phyloP scores from a whole-genome alignment of 2,329 filamentous ascomycete genomes.

The Fusarium papillatum region DNA sequence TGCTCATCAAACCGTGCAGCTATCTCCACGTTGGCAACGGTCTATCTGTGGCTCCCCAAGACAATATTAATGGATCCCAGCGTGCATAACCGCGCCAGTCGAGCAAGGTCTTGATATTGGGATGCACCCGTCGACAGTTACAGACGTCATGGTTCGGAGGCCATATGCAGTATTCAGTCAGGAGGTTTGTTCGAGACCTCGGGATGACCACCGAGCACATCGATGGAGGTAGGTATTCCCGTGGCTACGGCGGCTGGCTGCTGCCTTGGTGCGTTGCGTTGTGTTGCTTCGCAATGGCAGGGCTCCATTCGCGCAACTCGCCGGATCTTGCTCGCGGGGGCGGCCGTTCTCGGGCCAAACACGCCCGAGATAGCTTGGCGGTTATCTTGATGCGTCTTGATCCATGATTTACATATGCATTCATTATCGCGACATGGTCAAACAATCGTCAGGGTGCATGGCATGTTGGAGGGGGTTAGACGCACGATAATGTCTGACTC shows the following conservation, averaged over 20 bases:
- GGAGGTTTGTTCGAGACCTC: not conserved
- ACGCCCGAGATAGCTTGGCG: not conserved
- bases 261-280: conserved; percentile 1
- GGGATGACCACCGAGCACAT: not conserved
- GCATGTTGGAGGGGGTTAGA: conserved; percentile 4
- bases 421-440: conserved; percentile 4
- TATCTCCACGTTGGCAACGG: conserved; percentile 30
- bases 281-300: conserved; percentile 13
- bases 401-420: conserved; percentile 13
- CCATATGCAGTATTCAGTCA: not conserved
- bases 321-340: not conserved
- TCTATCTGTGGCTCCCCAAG: conserved; percentile 16
- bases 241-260: not conserved
- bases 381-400: conserved; percentile 5
- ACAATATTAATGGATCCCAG: conserved; percentile 7
- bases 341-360: conserved; percentile 2
- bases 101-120: not conserved
- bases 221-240: not conserved
- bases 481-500: not conserved
- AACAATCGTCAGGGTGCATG: conserved; percentile 29
- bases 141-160: not conserved
- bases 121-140: conserved; percentile 9
- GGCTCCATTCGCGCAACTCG: conserved; percentile 15
- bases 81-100: conserved; percentile 24
- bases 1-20: conserved; percentile 34